Evolutionary conservation across 176 grass and related monocot genomes (phyloP), one percentile per base, ranked within the genome.

Genomic region (Oryza rufipogon): DNA sequence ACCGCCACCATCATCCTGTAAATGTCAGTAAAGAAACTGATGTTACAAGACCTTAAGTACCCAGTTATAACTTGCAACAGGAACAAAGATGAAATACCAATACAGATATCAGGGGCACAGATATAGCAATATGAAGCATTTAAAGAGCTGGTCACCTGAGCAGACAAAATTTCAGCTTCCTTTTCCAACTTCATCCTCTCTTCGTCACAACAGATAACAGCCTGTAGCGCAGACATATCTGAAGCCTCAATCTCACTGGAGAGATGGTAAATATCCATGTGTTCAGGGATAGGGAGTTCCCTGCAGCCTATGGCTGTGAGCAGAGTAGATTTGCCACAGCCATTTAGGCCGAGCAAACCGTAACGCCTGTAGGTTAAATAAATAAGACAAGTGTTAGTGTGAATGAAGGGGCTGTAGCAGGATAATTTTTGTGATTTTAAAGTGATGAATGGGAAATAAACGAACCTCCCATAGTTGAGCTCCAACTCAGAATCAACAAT

Each of bases 261-360:
- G 6, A 98, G 89, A 76, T 98, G 96, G 74, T 94, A 92, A 34
- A 98, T 98, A 81, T 98, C 96, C 96, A 98, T 98, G 78, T 98
- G 96, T 26, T 95, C 93, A 74, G 93, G 96, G 69, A 98, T 98
- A 11, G 96, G 96, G 56, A 98, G 87, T 77, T 95, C 96, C 80
- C 88, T 90, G 81, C 86, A 87, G 78, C 96, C 96, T 68, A 98
- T 88, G 68, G 96, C 80, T 58, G 91, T 71, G 79, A 98, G 96
- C 51, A 95, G 90, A n/a, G 93, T 95, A 80, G 96, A 98, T 83
- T 98, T 98, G 26, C 96, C 96, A 85, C 93, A 95, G 51, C 96
- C 96, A 85, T 98, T 98, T 74, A 98, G 88, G 66, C 96, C 96
- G 66, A 98, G 91, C 79, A 98, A 87, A 75, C 96, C 96, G 44